Evolutionary conservation across 169 alveolate species (phyloP).

Genomic region (Miamiensis avidus): DNA sequence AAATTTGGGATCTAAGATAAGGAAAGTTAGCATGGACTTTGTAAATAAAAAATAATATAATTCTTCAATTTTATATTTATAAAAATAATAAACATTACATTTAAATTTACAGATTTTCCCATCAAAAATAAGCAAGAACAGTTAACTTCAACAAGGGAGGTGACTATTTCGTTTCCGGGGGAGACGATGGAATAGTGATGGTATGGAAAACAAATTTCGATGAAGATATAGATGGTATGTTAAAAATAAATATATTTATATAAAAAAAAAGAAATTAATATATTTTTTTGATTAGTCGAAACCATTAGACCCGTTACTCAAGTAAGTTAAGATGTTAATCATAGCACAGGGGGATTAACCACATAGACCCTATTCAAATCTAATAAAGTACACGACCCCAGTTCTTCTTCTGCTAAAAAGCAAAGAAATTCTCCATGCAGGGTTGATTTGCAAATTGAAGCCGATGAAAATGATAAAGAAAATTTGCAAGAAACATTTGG

Average conservation of each 20-base stretch:
- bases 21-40: constrained; percentile 72
- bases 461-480: not conserved
- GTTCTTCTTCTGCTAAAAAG: not conserved
- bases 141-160: constrained; percentile 71
- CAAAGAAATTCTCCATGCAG: not conserved
- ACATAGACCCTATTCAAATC: constrained; percentile 14
- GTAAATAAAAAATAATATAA: constrained; percentile 70
- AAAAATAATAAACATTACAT: too few species aligned
- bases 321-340: not conserved
- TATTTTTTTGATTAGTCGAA: not conserved
- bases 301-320: not conserved
- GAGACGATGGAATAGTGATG: constrained; percentile 63
- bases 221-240: constrained; percentile 32
- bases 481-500: not conserved
- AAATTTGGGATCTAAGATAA: constrained; percentile 76
- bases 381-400: not conserved
- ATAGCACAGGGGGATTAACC: constrained; percentile 25
- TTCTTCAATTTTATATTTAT: constrained; percentile 14
- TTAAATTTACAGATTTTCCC: not conserved
- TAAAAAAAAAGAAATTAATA: not conserved
- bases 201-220: constrained; percentile 71
- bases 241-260: not conserved
- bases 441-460: not conserved
- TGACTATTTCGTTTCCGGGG: constrained; percentile 77
- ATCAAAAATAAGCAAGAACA: not conserved